Base-by-base conservation (phyloP, 345 rosid genomes). In the Kernera saxatilis region DNA sequence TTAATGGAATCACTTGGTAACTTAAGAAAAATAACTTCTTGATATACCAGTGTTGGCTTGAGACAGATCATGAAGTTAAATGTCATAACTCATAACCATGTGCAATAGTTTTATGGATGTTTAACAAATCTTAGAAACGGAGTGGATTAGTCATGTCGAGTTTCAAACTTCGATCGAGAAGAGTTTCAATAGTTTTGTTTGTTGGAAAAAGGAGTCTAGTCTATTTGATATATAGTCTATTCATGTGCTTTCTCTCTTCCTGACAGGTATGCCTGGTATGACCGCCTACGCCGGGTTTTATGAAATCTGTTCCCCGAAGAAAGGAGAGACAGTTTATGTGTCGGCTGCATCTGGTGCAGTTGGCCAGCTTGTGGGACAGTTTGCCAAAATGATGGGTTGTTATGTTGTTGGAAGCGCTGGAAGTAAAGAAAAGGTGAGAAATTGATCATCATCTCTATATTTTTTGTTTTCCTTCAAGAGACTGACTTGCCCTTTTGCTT, bases 371-470 rank as follows among this genome's bases (percentile, higher is more conserved):
- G 89, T 81, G 5, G 87, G 89, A 5, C 87, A 83, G 5, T 74
- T 85, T 40, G 85, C 85, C 0, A 83, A 85, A 54, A 64, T 74
- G 78, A 32, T 59, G 69, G 89, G 85, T 11, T 85, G 85, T 64
- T 79, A 83, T 60, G 85, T 85, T 32, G 83, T 83, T 27, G 90
- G 87, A 69, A 83, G 85, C 32, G 86, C 87, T 10, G 85, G 87
- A 7, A 83, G 83, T 29, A 54, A 63, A 52, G 82, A 82, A 40
- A 83, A 85, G 79, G 86, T 79, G 67, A 71, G 9, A 25, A 33
- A 7, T 35, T 18, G 14, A 27, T 56, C 46, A 18, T 43, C 64
- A 23, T 33, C 41, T 29, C 12, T 23, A 27, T 26, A 3, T 19
- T 15, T 5, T 57, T 2, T 3, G 14, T 17, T 43, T 14, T 18